A percentile compares a stretch with the other conserved stretches of the same genome.
phyloP scores from a whole-genome alignment of 2,329 filamentous ascomycete genomes.

The Phoma sp. region DNA sequence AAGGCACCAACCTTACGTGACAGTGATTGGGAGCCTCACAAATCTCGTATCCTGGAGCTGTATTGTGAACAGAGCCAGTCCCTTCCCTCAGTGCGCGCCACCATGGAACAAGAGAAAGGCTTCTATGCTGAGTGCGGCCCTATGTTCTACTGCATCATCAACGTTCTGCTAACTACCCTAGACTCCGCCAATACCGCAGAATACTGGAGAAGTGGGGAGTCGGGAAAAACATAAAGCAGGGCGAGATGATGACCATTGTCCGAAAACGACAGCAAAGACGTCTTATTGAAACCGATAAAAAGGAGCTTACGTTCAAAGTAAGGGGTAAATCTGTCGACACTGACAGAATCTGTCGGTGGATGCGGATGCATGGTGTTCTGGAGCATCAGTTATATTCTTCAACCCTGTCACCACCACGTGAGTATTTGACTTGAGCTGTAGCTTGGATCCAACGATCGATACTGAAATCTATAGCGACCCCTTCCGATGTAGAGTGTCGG shows the following conservation, averaged over 20 bases:
- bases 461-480: background rate
- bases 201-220: slow-evolving; percentile 27
- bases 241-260: slow-evolving; percentile 33
- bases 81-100: too few relatives aligned
- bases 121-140: slow-evolving; percentile 28
- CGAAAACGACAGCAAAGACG: slow-evolving; percentile 26
- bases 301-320: slow-evolving; percentile 19
- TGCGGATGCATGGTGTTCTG: slow-evolving; percentile 23
- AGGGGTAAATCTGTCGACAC: slow-evolving; percentile 20
- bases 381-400: background rate
- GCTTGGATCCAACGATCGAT: background rate
- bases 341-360: slow-evolving; percentile 33
- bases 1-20: slow-evolving; percentile 32
- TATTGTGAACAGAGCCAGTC: too few relatives aligned
- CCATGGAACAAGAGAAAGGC: slow-evolving; percentile 16
- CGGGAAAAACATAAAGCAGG: slow-evolving; percentile 30
- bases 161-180: background rate
- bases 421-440: background rate
- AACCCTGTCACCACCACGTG: background rate
- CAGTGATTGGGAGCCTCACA: slow-evolving; percentile 30
- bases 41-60: slow-evolving; percentile 20
- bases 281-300: slow-evolving; percentile 24
- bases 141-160: background rate
- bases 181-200: slow-evolving; percentile 28
- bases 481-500: background rate